A percentile compares a stretch with the other conserved stretches of the same genome.
These are phyloP conservation scores for Ustilago hordei DNA, from an alignment of 1,284 basidiomycete genomes.

Conservation along the genomic window DNA sequence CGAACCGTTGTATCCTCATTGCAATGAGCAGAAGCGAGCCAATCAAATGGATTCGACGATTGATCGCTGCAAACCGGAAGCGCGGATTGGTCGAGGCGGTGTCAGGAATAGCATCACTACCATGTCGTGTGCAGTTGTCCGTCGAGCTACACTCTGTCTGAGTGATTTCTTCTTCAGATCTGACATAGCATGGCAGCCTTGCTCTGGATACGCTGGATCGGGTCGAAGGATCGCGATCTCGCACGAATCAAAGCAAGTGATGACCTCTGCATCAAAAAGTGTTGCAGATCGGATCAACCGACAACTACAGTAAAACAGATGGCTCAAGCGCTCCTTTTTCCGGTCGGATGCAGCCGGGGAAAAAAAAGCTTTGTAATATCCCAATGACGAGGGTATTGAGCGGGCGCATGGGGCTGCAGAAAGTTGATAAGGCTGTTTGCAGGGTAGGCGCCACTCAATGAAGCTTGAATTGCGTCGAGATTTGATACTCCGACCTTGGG, in stretches of 20 bases:
- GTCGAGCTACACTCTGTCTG: too few species aligned
- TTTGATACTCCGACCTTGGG: constrained; percentile 4
- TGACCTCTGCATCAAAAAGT: neutral
- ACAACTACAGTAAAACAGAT: neutral
- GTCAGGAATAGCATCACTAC: constrained; percentile 1
- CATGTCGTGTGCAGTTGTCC: neutral
- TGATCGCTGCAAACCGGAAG: constrained; percentile 4
- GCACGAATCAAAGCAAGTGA: neutral
- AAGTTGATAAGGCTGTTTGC: neutral
- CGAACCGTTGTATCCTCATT: neutral
- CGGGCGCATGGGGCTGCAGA: constrained; percentile 2
- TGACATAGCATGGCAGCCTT: too few species aligned
- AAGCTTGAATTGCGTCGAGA: constrained; percentile 1
- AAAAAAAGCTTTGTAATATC: neutral
- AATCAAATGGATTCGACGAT: neutral
- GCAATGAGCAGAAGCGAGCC: constrained; percentile 2
- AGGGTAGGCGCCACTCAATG: constrained; percentile 1
- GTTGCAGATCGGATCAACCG: neutral
- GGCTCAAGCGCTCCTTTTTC: neutral
- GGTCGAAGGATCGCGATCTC: neutral
- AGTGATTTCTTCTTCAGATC: too few species aligned
- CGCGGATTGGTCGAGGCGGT: neutral
- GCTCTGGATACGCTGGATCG: neutral
- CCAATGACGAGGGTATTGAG: neutral
- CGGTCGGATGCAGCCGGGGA: constrained; percentile 9